phyloP scores from a whole-genome alignment of 116 monocot species.

The Iris pallida region DNA sequence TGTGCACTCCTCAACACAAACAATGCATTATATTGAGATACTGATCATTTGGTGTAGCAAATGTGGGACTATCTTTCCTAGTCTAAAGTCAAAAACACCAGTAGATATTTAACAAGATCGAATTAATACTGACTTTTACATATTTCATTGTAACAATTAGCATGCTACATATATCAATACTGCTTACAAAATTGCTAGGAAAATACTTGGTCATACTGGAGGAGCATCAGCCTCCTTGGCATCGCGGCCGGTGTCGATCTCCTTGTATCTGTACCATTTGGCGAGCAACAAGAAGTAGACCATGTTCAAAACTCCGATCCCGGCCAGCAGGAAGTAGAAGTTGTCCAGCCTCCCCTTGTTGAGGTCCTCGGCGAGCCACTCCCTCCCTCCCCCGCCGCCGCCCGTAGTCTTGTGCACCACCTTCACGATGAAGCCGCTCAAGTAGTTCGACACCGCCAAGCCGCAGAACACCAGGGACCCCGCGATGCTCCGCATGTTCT shows the following conservation, averaged over 20 bases:
- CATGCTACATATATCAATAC: no score
- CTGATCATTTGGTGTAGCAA: no score
- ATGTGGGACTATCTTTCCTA: no score
- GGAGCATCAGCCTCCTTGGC: not conserved
- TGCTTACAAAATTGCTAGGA: no score
- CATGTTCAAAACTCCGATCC: slow-evolving; percentile 35
- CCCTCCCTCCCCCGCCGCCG: slow-evolving; percentile 3
- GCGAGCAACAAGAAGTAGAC: slow-evolving; percentile 33
- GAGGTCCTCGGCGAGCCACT: slow-evolving; percentile 49
- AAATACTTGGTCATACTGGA: slow-evolving; percentile 10
- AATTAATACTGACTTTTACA: no score
- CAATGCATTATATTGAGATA: no score
- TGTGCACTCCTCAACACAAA: no score
- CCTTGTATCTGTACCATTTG: slow-evolving; percentile 54
- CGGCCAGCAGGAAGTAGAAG: slow-evolving; percentile 43
- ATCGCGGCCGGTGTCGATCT: slow-evolving; percentile 7
- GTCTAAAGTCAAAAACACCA: no score
- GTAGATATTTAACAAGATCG: no score
- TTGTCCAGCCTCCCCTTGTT: slow-evolving; percentile 45
- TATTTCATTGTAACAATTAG: no score
- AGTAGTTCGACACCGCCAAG: slow-evolving; percentile 41
- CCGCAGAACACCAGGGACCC: slow-evolving; percentile 50
- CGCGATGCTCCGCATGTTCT: slow-evolving; percentile 81
- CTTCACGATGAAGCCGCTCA: slow-evolving; percentile 43
- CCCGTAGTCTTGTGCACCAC: slow-evolving; percentile 27